Evolutionary conservation across 345 rosid species (phyloP), one percentile per base, ranked within the genome.

Genomic region (Conringia planisiliqua): DNA sequence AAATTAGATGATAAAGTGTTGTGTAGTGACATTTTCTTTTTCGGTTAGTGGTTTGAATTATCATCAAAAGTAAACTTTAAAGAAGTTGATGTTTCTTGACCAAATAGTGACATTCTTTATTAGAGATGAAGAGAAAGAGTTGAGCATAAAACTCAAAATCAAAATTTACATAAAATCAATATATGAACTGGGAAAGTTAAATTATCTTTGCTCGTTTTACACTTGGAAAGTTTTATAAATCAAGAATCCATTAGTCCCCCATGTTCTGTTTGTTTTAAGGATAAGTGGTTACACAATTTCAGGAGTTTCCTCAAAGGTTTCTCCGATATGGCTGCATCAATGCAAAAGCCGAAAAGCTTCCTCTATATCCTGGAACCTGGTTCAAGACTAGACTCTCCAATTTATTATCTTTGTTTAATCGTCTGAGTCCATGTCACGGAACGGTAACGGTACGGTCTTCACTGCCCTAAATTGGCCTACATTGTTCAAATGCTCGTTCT

Each of bases 401-500:
- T 5, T n/a, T 42, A 32, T 43, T 47, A 26, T 14, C 54, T 50
- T 67, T 58, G 48, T 60, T 52, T 62, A 91, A 62, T 78, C 79
- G 62, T 91, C 93, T 11, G 89, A 87, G 77, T 88, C 97, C 10
- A 68, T 77, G 62, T 82, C 96, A 1, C 87, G 88, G 70, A 91
- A 94, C 44, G 98, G 98, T 64, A 94, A 77, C 0, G 97, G 97
- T 59, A 91, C 96, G 7, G 89, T 72, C 85, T 88, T 91, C 70
- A 91, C 96, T n/a, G 91, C 97, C 78, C 97, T 79, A 85, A 81
- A 91, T 63, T 86, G 86, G 67, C 96, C 96, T 0, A 84, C 96
- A 72, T 94, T 94, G 86, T 80, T 88, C 78, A 94, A 63, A 81
- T 91, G 97, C 75, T 94, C 98, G 66, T 91, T 90, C 84, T 94